Evolutionary conservation across 2,329 filamentous ascomycete species (phyloP).

Genomic region (Ophiostoma triangulosporum): DNA sequence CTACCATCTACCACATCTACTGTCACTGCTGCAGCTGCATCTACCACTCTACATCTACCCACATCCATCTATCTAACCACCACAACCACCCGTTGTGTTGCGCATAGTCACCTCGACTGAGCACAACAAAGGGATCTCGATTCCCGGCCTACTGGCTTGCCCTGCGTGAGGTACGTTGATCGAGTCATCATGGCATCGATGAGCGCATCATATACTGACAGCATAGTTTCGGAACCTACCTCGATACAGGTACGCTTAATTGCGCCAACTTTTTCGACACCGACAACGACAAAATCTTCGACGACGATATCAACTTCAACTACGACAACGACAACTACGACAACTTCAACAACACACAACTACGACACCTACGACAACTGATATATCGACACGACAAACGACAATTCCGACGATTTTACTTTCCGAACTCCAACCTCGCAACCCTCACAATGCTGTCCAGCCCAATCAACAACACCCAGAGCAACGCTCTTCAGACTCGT

Average conservation of each 20-base stretch:
- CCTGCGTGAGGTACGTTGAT: constrained; percentile 59
- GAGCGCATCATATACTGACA: constrained; percentile 3
- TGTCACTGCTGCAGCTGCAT: background rate
- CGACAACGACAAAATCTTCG: constrained; percentile 14
- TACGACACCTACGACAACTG: constrained; percentile 6
- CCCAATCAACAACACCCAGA: constrained; percentile 42
- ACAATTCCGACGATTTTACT: constrained; percentile 6
- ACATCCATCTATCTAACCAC: constrained; percentile 12
- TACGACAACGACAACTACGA: constrained; percentile 7
- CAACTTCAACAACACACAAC: constrained; percentile 5
- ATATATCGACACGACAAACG: constrained; percentile 6
- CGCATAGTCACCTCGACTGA: constrained; percentile 32
- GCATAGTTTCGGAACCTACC: constrained; percentile 20
- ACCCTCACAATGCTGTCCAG: constrained; percentile 22
- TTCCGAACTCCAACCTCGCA: constrained; percentile 19
- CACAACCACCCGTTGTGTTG: constrained; percentile 5
- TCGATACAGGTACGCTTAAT: constrained; percentile 32
- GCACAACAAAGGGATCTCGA: constrained; percentile 26
- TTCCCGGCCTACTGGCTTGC: constrained; percentile 69
- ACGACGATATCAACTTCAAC: constrained; percentile 4
- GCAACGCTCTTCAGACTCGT: constrained; percentile 47
- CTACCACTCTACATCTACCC: background rate
- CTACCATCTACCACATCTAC: background rate
- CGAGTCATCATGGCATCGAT: background rate
- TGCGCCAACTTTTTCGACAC: constrained; percentile 32